Percentiles rank a stretch among this genome's conserved stretches.
Conservation (phyloP, 164 flowering plant genomes). For the Vitis amurensis region DNA sequence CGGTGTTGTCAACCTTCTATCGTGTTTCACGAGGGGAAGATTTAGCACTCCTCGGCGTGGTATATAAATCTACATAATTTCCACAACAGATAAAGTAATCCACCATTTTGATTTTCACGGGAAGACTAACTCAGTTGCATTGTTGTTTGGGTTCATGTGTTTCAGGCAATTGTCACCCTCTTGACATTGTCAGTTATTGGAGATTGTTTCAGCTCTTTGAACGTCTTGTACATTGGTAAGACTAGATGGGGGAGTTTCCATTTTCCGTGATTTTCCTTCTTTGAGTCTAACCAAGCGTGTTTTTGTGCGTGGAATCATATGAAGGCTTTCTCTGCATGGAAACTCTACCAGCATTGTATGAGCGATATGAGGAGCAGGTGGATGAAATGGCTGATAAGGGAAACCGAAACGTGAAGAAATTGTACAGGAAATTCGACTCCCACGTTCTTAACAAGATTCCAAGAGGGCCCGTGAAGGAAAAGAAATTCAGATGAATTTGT, state of each 20-base stretch:
- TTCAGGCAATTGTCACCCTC: conserved; percentile 30
- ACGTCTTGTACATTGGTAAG: conserved; percentile 41
- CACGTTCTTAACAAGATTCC: conserved; percentile 52
- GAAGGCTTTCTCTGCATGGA: conserved; percentile 36
- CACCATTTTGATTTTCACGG: too few species aligned
- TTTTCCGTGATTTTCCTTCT: not conserved
- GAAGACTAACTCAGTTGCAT: too few species aligned
- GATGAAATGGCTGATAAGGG: conserved; percentile 37
- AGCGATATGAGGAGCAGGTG: conserved; percentile 39
- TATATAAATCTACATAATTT: conserved; percentile 9
- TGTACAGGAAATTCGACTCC: conserved; percentile 32
- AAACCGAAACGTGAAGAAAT: conserved; percentile 33
- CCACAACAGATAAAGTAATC: too few species aligned
- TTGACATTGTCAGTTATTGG: conserved; percentile 50
- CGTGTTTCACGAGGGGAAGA: conserved; percentile 43
- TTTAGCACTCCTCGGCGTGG: conserved; percentile 32
- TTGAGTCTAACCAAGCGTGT: not conserved
- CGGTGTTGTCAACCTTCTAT: conserved; percentile 24
- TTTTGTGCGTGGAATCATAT: not conserved
- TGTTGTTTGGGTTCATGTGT: not conserved
- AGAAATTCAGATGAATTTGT: conserved; percentile 17
- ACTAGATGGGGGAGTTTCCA: not conserved
- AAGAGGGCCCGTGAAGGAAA: conserved; percentile 44
- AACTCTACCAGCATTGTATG: conserved; percentile 44
- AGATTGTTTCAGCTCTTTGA: conserved; percentile 37